Evolutionary conservation across 2,329 filamentous ascomycete species (phyloP), one percentile per base, ranked within the genome.

Genomic region (Orbilia javanica): DNA sequence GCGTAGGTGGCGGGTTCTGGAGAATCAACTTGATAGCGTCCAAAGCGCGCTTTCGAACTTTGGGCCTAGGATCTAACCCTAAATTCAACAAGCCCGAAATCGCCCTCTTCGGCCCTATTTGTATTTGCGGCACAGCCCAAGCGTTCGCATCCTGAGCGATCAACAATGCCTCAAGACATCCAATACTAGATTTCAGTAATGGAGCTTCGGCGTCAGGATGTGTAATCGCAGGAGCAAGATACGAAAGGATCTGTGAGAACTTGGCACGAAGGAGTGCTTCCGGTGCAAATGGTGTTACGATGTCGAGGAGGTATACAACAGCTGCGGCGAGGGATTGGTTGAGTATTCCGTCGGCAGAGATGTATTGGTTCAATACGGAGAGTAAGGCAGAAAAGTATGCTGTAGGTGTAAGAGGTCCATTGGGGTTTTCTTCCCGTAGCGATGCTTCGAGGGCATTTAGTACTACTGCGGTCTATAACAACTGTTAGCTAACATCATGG

Each of bases 341-440:
- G 69, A 92, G 87, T 68, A 90, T 89, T 64, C 90, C 91, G 80
- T 86, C 84, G 55, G 84, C 87, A 44, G 88, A 89, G 67, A 92
- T 88, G 29, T 93, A 91, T 85, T 96, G 92, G 82, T 90, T 89
- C 2, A 99, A 89, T 2, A 99, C 88, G 42, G 94, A 93, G 53
- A 99, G 88, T 4, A 99, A 89, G n/a, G 96, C 94, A 15, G 94
- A 94, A 83, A 98, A 97, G 85, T 98, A 99, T 79, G 92, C 93
- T 15, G 96, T 97, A 25, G 96, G 89, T 0, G 93, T 94, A 76
- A 91, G 88, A 72, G 93, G 90, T 72, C 92, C 91, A 82, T 95
- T 92, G n/a, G 79, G 62, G 5, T 79, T 68, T 84, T 97, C 93
- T 82, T 95, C 92, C 84, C 92, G 91, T 75, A 99, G 89, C 48